Conservation (phyloP, 805 yeast species). For the Candida yuanshanica region DNA sequence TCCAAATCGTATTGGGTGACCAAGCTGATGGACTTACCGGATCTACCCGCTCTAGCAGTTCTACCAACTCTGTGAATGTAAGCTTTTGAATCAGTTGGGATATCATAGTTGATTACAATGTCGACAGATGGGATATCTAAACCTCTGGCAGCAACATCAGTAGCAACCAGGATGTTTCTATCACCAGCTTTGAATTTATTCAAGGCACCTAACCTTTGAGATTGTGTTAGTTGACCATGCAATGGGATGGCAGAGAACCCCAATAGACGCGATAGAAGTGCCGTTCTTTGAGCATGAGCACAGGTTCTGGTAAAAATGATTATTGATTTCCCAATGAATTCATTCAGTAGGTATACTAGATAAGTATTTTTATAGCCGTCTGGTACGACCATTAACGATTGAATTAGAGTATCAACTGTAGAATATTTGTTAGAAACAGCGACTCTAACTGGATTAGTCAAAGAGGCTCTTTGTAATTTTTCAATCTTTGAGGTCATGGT, state of each 20-base stretch:
- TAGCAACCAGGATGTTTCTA: constrained; percentile 66
- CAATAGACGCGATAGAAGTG: constrained; percentile 69
- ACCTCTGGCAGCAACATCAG: constrained; percentile 89
- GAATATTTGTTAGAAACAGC: constrained; percentile 85
- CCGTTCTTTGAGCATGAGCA: constrained; percentile 90
- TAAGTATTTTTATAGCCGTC: constrained; percentile 90
- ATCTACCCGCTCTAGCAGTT: constrained; percentile 90
- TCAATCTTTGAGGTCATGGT: constrained; percentile 95
- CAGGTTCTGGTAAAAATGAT: constrained; percentile 92
- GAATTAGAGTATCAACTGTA: constrained; percentile 91
- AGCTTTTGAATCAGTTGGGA: constrained; percentile 80
- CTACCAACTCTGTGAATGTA: constrained; percentile 89
- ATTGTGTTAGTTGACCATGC: constrained; percentile 87
- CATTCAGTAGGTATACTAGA: constrained; percentile 76
- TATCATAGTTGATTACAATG: constrained; percentile 69
- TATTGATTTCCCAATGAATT: constrained; percentile 74
- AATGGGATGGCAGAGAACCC: constrained; percentile 90
- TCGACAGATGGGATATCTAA: constrained; percentile 80
- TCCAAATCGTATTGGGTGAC: constrained; percentile 95
- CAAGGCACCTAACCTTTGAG: constrained; percentile 77
- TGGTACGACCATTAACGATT: constrained; percentile 84
- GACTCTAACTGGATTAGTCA: constrained; percentile 82
- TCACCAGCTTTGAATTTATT: constrained; percentile 74
- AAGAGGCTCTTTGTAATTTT: constrained; percentile 88
- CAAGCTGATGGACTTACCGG: constrained; percentile 80